These are phyloP conservation scores for Tubosaeta sp. DNA, from an alignment of 768 basidiomycete genomes.

Conservation along the genomic window DNA sequence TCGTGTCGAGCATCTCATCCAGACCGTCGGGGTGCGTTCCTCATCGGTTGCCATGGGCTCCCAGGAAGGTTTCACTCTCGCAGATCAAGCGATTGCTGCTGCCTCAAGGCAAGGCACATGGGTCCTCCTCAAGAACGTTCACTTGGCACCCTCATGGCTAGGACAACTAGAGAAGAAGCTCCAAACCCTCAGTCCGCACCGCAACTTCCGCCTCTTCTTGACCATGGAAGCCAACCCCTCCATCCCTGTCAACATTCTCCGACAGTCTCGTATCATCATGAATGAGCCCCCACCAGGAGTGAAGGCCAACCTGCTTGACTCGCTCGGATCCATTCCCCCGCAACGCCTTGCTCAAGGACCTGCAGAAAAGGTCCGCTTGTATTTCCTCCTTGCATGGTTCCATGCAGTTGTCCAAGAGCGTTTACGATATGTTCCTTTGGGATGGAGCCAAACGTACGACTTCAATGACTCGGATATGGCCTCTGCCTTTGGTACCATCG, in stretches of 20 bases:
- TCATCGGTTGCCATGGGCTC: constrained; percentile 97
- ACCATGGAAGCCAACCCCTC: constrained; percentile 97
- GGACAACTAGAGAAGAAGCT: constrained; percentile 95
- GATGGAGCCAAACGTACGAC: constrained; percentile 96
- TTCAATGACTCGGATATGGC: constrained; percentile 99
- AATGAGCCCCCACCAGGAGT: constrained; percentile 98
- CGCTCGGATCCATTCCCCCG: constrained; percentile 67
- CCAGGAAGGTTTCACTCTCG: constrained; percentile 92
- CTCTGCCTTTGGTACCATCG: constrained; percentile 88
- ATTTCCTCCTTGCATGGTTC: constrained; percentile 99
- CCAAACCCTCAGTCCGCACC: constrained; percentile 85
- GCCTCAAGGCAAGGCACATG: constrained; percentile 92
- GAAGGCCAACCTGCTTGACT: constrained; percentile 93
- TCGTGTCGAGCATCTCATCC: constrained; percentile 83
- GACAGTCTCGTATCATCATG: constrained; percentile 95
- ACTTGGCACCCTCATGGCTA: constrained; percentile 93
- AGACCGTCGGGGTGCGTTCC: constrained; percentile 71
- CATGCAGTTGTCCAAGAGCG: constrained; percentile 97
- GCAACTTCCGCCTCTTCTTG: constrained; percentile 92
- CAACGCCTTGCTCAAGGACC: constrained; percentile 80
- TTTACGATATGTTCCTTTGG: constrained; percentile 90
- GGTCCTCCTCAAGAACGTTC: constrained; percentile 97
- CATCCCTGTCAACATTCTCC: constrained; percentile 94
- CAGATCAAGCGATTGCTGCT: constrained; percentile 91
- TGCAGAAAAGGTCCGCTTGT: constrained; percentile 86